Evolutionary conservation across 225 moss, liverwort and hornwort genomes (phyloP), one percentile per base, ranked within the genome.

Genomic region (Pseudoscleropodium purum): DNA sequence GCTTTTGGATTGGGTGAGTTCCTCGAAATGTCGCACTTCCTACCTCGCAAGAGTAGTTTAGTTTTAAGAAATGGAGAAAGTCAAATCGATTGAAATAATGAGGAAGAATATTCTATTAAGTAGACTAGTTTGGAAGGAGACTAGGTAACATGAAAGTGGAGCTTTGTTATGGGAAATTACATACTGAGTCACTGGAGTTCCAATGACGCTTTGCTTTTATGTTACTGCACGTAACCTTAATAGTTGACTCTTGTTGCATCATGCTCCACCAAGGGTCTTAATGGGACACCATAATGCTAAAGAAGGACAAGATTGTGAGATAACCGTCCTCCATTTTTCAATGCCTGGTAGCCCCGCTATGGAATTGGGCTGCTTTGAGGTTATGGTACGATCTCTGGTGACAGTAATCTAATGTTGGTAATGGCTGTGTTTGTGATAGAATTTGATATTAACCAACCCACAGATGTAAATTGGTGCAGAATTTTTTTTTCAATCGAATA

Each of bases 1-100:
- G 98, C 96, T 98, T 81, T 95, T 98, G 74, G 97, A 98, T 85
- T 98, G 97, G 98, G 98, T 97, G 85, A 69, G 91, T 83, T 21
- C 61, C 25, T 61, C 12, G 26, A 60, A 61, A 61, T 23, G 59
- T 59, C 18, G 33, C 61, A 29, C 61, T 85, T 79, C 52, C 81
- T 7, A 31, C 85, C 43, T 72, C 64, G 18, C 19, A 57, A 27
- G 26, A 41, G 39, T 13, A 34, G 77, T 21, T 33, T 60, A 23
- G 60, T 60, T n/a, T 47, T 41, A 60, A 81, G 81, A 41, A 41
- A 81, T 43, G 43, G 81, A 81, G 64, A 49, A 36, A 47, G 45
- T 33, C 10, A 66, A 51, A 51, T 36, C 31, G 37, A 76, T 51
- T 2, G 23, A 65, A 47, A 14, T 17, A 18, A 59, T 5, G 39